These are phyloP conservation scores for Rubus idaeus DNA, from an alignment of 306 rosid genomes.

Conservation along the genomic window DNA sequence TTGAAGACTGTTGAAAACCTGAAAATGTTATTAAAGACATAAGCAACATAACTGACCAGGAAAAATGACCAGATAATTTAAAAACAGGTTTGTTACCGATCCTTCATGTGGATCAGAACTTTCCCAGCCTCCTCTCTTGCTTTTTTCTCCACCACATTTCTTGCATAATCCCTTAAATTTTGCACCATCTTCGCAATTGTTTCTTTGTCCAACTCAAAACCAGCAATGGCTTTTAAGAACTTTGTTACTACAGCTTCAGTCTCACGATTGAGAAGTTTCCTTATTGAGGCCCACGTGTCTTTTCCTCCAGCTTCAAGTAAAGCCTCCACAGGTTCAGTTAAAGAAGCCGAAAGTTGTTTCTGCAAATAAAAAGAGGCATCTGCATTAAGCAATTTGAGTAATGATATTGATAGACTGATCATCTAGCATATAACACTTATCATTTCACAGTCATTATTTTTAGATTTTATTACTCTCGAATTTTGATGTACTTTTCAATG, in stretches of 20 bases:
- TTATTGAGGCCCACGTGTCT: conserved; percentile 72
- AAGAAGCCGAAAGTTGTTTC: conserved; percentile 56
- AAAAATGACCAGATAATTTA: neutral
- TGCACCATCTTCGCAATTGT: conserved; percentile 46
- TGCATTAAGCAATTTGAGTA: neutral
- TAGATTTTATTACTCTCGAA: too few species aligned
- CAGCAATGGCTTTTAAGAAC: conserved; percentile 47
- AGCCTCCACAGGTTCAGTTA: conserved; percentile 67
- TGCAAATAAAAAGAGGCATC: conserved; percentile 34
- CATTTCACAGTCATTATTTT: too few species aligned
- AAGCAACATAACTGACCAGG: conserved; percentile 15
- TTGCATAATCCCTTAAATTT: conserved; percentile 57
- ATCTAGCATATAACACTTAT: too few species aligned
- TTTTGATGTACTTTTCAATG: too few species aligned
- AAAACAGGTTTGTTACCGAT: conserved; percentile 50
- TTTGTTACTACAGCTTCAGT: conserved; percentile 51
- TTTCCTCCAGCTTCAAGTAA: conserved; percentile 68
- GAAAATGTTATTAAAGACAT: conserved; percentile 25
- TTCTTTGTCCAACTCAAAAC: conserved; percentile 75
- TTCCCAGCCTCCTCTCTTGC: conserved; percentile 85
- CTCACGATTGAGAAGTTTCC: conserved; percentile 69
- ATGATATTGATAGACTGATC: neutral
- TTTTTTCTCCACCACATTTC: conserved; percentile 69
- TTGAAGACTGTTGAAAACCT: conserved; percentile 83
- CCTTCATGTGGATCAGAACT: conserved; percentile 81